Evolutionary conservation across 192 early-diverging fungal species (phyloP), one percentile per base, ranked within the genome.

Genomic region (Backusella psychrophila): DNA sequence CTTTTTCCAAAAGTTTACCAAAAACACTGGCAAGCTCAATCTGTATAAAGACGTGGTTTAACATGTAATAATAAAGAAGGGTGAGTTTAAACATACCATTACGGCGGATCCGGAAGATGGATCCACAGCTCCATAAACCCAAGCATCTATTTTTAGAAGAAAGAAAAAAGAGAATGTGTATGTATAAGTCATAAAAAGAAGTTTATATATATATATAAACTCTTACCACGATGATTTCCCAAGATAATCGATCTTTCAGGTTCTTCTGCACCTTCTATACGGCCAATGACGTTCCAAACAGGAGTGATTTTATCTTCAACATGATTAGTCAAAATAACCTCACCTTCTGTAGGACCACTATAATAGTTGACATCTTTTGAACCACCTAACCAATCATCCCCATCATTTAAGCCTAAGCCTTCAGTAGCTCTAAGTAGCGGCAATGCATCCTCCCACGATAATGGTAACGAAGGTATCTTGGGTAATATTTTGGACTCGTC

Each of bases 91-190:
- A 3, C 53, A 26, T 29, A 91, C 41, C 71, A 72, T 39, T 39
- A n/a, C 46, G 67, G 90, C 87, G 15, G 89, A 86, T 11, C 91
- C 91, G 1, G 89, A 90, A 19, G 84, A 87, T 19, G 91, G 89
- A 49, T 92, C 91, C 11, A 86, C 83, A 21, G 91, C 91, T 14
- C 91, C 91, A 9, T 85, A 86, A 17, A 89, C 86, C 91, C 91
- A 91, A 14, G 90, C 83, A 77, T 92, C 91, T 49, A 21, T 49
- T n/a, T 49, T 49, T 49, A 6, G 5, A n/a, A 7, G 4, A 6
- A 17, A 33, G 1, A 49, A 49, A 49, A 49, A n/a, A 49, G 4
- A 17, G 0, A 4, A 17, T 5, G 14, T 15, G 14, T 0, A 49
- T 0, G 46, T 17, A 49, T 49, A 17, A 49, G 46, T 49, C 6